Evolutionary conservation across 2,329 filamentous ascomycete species (phyloP).

Genomic region (Ascochyta viciae-villosae): DNA sequence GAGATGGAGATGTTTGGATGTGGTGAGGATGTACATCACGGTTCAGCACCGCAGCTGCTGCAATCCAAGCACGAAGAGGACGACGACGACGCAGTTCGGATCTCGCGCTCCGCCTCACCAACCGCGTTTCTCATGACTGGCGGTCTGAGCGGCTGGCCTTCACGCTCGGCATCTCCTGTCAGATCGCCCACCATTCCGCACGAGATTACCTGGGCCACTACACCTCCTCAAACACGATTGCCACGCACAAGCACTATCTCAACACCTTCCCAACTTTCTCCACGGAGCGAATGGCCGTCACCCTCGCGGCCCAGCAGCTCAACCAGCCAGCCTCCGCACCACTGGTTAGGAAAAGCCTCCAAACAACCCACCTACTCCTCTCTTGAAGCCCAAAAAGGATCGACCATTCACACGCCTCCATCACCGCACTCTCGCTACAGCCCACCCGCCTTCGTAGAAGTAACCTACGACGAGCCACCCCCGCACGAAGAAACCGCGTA

Average conservation of each 20-base stretch:
- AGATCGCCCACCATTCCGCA: constrained; percentile 1
- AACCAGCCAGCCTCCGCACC: too few relatives aligned
- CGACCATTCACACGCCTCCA: too few relatives aligned
- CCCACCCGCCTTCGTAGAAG: constrained; percentile 29
- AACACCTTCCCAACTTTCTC: too few relatives aligned
- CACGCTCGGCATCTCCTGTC: not conserved
- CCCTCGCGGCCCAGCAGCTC: too few relatives aligned
- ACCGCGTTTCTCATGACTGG: constrained; percentile 35
- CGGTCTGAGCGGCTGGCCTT: constrained; percentile 22
- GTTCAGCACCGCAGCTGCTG: too few relatives aligned
- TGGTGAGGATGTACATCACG: too few relatives aligned
- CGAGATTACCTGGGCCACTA: constrained; percentile 1
- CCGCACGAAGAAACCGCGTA: constrained; percentile 4
- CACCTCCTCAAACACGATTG: not conserved
- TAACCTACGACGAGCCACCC: constrained; percentile 13
- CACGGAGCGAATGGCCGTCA: too few relatives aligned
- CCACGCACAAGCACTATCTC: too few relatives aligned
- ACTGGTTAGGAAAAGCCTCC: not conserved
- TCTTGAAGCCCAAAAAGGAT: too few relatives aligned
- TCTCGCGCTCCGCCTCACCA: constrained; percentile 15
- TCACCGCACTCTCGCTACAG: constrained; percentile 25
- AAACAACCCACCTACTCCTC: too few relatives aligned
- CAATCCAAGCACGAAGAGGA: constrained; percentile 21
- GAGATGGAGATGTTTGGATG: too few relatives aligned
- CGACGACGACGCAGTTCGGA: not conserved